These are phyloP conservation scores for Euphorbia tirucalli DNA, from an alignment of 345 rosid species.

Conservation along the genomic window DNA sequence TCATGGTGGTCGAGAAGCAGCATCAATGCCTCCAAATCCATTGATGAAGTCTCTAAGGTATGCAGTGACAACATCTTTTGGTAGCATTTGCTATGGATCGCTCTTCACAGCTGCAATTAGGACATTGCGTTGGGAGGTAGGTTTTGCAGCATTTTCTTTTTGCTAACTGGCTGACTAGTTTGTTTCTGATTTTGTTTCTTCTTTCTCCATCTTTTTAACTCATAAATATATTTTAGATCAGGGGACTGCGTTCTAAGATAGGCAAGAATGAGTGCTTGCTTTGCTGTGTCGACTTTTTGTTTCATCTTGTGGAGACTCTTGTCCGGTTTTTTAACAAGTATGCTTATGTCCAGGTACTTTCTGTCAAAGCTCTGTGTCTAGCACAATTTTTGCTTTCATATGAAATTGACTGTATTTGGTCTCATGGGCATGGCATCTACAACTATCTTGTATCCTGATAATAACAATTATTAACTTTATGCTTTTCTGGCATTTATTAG, in stretches of 20 bases:
- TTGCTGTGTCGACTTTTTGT: constrained; percentile 89
- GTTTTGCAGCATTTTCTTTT: constrained; percentile 15
- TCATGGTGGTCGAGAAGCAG: constrained; percentile 71
- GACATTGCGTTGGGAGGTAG: constrained; percentile 95
- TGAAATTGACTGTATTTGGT: neutral
- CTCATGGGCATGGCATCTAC: neutral
- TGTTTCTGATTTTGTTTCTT: constrained; percentile 10
- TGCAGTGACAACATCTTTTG: constrained; percentile 88
- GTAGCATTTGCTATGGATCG: constrained; percentile 97
- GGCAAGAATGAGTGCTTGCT: constrained; percentile 94
- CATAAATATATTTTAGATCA: constrained; percentile 50
- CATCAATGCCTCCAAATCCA: constrained; percentile 75
- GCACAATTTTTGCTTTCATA: neutral
- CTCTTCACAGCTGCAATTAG: constrained; percentile 96
- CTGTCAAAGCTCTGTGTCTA: constrained; percentile 1
- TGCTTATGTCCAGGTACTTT: constrained; percentile 86
- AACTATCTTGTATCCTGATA: neutral
- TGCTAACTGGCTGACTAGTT: constrained; percentile 5
- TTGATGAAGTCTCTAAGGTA: constrained; percentile 62
- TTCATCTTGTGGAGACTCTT: constrained; percentile 94
- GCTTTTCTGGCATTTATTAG: neutral
- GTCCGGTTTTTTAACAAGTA: constrained; percentile 96
- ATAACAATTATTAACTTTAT: neutral
- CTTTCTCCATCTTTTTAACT: constrained; percentile 14
- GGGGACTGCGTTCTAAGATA: constrained; percentile 91